A percentile compares a stretch with the other conserved stretches of the same genome.
Evolutionary conservation across 2,329 filamentous ascomycete genomes (phyloP).

Genomic region (Allantophomopsis cytisporea): DNA sequence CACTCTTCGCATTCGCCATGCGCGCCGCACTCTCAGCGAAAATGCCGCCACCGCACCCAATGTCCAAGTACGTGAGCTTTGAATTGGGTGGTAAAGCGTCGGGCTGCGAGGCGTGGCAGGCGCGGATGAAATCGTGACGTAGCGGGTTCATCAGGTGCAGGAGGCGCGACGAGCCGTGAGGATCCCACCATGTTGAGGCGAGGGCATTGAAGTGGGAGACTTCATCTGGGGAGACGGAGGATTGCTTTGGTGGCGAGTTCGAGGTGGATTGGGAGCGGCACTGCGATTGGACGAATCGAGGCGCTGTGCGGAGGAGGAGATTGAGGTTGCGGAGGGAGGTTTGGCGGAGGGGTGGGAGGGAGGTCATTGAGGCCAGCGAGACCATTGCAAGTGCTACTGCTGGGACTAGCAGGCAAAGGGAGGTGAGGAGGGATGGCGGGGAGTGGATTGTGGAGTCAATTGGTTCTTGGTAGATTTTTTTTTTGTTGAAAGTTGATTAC

Average conservation of each 20-base stretch:
- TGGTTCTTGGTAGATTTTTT: background rate
- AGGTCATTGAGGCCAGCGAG: background rate
- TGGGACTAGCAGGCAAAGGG: background rate
- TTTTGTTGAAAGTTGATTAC: background rate
- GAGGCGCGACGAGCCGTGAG: constrained; percentile 79
- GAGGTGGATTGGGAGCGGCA: constrained; percentile 5
- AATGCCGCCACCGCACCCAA: constrained; percentile 93
- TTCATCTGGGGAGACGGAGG: constrained; percentile 78
- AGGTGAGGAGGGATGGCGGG: background rate
- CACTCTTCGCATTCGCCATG: constrained; percentile 43
- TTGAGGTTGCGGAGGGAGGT: constrained; percentile 16
- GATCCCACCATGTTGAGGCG: constrained; percentile 94
- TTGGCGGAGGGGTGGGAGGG: constrained; percentile 2
- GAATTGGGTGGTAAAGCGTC: constrained; percentile 21
- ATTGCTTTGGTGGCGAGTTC: constrained; percentile 15
- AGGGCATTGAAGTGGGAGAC: constrained; percentile 90
- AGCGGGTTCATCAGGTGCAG: constrained; percentile 97
- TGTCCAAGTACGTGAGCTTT: constrained; percentile 65
- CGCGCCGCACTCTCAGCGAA: constrained; percentile 81
- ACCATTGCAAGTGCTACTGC: too few relatives aligned
- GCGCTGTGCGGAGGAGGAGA: constrained; percentile 16
- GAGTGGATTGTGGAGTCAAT: background rate
- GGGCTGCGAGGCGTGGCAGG: constrained; percentile 48
- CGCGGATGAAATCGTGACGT: constrained; percentile 79
- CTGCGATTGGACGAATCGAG: constrained; percentile 15